Base-by-base conservation (phyloP, 257 asterid species). In the Fraxinus pennsylvanica region DNA sequence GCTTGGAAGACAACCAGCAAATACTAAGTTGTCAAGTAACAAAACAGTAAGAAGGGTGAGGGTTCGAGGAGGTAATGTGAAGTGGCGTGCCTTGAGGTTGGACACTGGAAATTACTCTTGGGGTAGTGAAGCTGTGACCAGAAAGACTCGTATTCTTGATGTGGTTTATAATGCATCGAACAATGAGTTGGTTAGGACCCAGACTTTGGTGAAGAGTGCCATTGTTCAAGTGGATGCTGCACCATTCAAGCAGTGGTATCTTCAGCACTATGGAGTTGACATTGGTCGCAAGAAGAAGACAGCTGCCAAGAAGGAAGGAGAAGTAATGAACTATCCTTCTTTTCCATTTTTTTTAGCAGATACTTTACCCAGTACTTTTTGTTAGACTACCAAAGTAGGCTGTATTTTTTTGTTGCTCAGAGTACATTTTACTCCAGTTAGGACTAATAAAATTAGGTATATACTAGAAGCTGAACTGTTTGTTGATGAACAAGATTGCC, bases 261-360 rank as follows among this genome's bases (percentile, higher is more conserved):
- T 47, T 47, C 57, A 47, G n/a, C 57, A 47, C 57, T 47, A 47
- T 13, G 57, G 57, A 14, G 57, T 47, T 47, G 57, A 47, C 57
- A 47, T 47, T 14, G 57, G 96, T 22, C 87, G 94, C 84, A 92
- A 92, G 88, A 92, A 90, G 87, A 89, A 92, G 78, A 61, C 83
- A 21, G 83, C 84, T 22, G 83, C 89, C 21, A 91, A 89, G 90
- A 87, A 90, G 82, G 97, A 91, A 80, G 90, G 86, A 74, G 93
- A 85, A 87, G 94, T 87, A 65, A 78, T 65, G 10, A 14, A 36
- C 14, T 38, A 33, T 21, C 43, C 36, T 63, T 33, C 21, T 9
- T 32, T 5, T 36, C 30, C 17, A 5, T 6, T 25, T 21, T n/a
- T n/a, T 57, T 13, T 36, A 52, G 17, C 19, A 66, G 71, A 57